Percentiles rank a stretch among this genome's conserved stretches.
These are phyloP conservation scores for Fomitopsis palustris DNA, from an alignment of 1,284 basidiomycete species.

Conservation along the genomic window DNA sequence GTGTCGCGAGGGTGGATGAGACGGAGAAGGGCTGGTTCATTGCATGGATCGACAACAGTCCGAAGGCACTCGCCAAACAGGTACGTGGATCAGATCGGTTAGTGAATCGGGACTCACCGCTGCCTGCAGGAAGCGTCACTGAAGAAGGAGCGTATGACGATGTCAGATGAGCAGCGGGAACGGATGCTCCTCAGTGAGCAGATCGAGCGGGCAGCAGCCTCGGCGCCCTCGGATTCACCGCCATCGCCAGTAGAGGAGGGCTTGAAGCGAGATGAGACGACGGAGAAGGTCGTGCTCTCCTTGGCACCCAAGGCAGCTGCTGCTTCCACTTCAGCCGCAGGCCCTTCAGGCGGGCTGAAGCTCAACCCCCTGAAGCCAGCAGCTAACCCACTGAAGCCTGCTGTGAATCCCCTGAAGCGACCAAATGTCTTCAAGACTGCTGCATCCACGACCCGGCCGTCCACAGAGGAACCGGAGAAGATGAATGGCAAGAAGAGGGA, in stretches of 20 bases:
- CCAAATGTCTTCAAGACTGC: slow-evolving; percentile 74
- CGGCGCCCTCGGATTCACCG: slow-evolving; percentile 25
- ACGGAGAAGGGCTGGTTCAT: slow-evolving; percentile 98
- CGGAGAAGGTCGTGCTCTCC: slow-evolving; percentile 72
- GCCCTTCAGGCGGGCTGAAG: slow-evolving; percentile 55
- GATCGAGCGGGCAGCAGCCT: slow-evolving; percentile 77
- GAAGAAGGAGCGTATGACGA: slow-evolving; percentile 90
- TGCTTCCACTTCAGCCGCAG: slow-evolving; percentile 25
- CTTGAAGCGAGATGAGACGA: slow-evolving; percentile 70
- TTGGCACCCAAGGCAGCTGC: slow-evolving; percentile 54
- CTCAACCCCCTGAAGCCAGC: slow-evolving; percentile 46
- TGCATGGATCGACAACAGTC: slow-evolving; percentile 95
- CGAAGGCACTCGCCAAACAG: slow-evolving; percentile 89
- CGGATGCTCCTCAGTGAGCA: slow-evolving; percentile 89
- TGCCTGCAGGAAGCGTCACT: slow-evolving; percentile 70
- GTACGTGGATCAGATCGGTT: slow-evolving; percentile 38
- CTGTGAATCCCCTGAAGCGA: slow-evolving; percentile 52
- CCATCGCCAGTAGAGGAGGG: slow-evolving; percentile 50
- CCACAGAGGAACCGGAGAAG: slow-evolving; percentile 18
- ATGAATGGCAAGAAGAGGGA: slow-evolving; percentile 46
- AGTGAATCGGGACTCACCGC: slow-evolving; percentile 1
- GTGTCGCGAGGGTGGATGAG: slow-evolving; percentile 92
- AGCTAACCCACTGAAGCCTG: slow-evolving; percentile 45
- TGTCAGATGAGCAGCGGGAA: slow-evolving; percentile 94
- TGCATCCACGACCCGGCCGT: slow-evolving; percentile 10